These are phyloP conservation scores for Globisporangium acanthophoron DNA, from an alignment of 352 stramenopile genomes.

Conservation along the genomic window DNA sequence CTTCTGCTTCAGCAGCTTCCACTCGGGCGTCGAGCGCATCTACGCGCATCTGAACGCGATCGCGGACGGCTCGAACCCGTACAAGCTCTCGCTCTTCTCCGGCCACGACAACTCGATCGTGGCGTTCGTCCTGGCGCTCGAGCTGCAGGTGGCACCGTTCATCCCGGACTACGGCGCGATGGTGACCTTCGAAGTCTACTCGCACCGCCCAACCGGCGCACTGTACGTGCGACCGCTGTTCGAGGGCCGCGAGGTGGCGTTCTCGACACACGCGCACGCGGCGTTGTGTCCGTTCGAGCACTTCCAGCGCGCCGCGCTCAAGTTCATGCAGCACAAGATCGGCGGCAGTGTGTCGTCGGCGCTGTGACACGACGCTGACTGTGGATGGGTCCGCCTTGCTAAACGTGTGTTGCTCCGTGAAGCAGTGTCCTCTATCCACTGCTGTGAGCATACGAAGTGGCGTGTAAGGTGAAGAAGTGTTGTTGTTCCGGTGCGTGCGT, in stretches of 20 bases:
- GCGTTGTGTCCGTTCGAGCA: conserved; percentile 53
- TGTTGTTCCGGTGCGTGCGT: no score
- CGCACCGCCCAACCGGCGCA: conserved; percentile 28
- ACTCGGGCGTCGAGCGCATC: conserved; percentile 44
- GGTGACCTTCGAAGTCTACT: conserved; percentile 68
- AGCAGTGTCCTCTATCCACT: not conserved
- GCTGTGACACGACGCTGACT: conserved; percentile 1
- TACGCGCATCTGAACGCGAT: conserved; percentile 41
- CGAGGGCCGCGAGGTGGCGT: conserved; percentile 41
- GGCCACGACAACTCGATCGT: conserved; percentile 81
- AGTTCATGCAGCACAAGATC: conserved; percentile 33
- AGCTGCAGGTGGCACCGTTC: conserved; percentile 41
- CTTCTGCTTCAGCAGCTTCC: conserved; percentile 62
- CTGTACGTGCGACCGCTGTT: conserved; percentile 51
- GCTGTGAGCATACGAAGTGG: no score
- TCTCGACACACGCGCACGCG: conserved; percentile 30
- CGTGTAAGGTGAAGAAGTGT: no score
- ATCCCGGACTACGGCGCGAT: conserved; percentile 70
- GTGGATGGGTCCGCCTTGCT: not conserved
- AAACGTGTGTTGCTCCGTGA: not conserved
- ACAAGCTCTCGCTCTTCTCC: conserved; percentile 72
- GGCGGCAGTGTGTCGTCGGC: conserved; percentile 10
- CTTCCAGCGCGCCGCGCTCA: conserved; percentile 37
- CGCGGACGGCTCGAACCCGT: conserved; percentile 11
- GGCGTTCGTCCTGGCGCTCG: conserved; percentile 54